Base-by-base conservation (phyloP, 331 rosid genomes). In the Malus hybrid region DNA sequence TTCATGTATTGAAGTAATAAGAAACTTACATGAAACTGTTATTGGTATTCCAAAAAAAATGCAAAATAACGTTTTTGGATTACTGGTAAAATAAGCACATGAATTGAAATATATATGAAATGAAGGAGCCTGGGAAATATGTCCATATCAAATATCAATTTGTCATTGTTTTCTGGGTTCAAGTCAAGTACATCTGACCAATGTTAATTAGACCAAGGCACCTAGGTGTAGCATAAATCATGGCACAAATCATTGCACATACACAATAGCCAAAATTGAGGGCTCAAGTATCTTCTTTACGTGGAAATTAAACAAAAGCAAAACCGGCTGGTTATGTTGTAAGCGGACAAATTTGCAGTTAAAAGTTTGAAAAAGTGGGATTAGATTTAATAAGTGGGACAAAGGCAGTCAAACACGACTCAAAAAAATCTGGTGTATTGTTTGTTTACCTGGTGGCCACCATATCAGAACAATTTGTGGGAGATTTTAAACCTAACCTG, bases 241-340 rank as follows among this genome's bases (percentile, higher is more conserved):
- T 72, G 76, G 56, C 76, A 72, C 67, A 72, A 72, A 72, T 72
- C 56, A 72, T 52, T 34, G 22, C 42, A 24, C 24, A 4, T 20
- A 27, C 7, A 62, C 14, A 14, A 13, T 62, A 27, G 9, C 12
- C 13, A 31, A 9, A 4, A 9, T 3, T 6, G 15, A 59, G 10
- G 44, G 63, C 64, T 50, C 64, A 13, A 57, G 82, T 27, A 81
- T 86, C 76, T 76, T 22, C 76, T 83, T 81, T 86, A 61, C 81
- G 54, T 73, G 59, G 22, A 75, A 67, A 72, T 5, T n/a, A 71
- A 83, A 50, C 27, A 56, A 18, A 71, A 44, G 65, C 10, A 13
- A 14, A 62, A 22, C 55, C 6, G 5, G 64, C 70, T 57, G 48
- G 65, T 70, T 65, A 33, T 62, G 68, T 20, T 15, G 55, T 65